These are phyloP conservation scores for Candida germanica DNA, from an alignment of 805 yeast genomes.

Conservation along the genomic window DNA sequence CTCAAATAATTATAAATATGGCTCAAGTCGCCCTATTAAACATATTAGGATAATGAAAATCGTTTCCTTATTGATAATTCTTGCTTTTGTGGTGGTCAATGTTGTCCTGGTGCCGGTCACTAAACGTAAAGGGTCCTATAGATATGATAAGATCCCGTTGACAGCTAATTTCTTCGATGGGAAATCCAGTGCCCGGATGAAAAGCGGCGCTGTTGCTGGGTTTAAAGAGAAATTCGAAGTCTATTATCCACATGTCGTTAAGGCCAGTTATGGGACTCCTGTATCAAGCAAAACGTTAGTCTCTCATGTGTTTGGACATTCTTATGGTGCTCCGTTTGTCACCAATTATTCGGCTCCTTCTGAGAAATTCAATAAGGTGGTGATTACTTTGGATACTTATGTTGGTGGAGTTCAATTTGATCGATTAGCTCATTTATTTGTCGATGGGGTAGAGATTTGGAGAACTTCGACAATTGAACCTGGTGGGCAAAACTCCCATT, in stretches of 20 bases:
- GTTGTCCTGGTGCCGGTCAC: not conserved
- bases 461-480: conserved; percentile 78
- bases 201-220: too few relatives aligned
- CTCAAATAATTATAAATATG: too few relatives aligned
- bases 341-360: conserved; percentile 42
- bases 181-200: not conserved
- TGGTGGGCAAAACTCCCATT: conserved; percentile 39
- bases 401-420: conserved; percentile 64
- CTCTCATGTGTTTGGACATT: conserved; percentile 50
- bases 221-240: conserved; percentile 23
- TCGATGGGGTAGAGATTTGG: conserved; percentile 70
- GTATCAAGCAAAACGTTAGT: conserved; percentile 42
- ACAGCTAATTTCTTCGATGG: not conserved
- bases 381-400: conserved; percentile 49
- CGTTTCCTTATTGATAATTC: not conserved
- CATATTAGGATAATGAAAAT: not conserved
- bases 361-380: conserved; percentile 49
- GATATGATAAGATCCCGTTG: not conserved
- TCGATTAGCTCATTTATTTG: conserved; percentile 59
- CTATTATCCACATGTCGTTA: conserved; percentile 24
- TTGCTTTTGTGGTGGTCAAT: not conserved
- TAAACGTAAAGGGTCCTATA: too few relatives aligned
- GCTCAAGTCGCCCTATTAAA: not conserved
- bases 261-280: conserved; percentile 24
- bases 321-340: conserved; percentile 57